Evolutionary conservation across 805 yeast genomes (phyloP).

Genomic region (Saccharomycopsis fermentans): DNA sequence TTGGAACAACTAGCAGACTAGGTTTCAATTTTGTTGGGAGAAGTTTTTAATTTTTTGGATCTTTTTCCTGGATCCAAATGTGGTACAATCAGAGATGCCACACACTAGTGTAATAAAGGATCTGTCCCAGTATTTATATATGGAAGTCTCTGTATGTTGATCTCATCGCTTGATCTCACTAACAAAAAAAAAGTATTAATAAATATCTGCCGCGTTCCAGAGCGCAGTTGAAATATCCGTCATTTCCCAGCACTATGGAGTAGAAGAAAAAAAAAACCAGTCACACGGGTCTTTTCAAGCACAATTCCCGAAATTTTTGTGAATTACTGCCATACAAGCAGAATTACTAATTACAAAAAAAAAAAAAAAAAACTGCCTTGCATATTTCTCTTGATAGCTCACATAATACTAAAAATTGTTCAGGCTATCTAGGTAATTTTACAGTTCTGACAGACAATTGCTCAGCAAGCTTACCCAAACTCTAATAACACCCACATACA

Average conservation of each 20-base stretch:
- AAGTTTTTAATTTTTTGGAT: no score
- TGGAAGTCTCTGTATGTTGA: not conserved
- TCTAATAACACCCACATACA: no score
- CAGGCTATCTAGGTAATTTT: no score
- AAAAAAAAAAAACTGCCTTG: not conserved
- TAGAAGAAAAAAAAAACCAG: not conserved
- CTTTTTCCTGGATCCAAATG: no score
- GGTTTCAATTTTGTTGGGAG: no score
- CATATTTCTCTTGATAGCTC: not conserved
- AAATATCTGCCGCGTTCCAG: conserved; percentile 1
- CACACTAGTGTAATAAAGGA: not conserved
- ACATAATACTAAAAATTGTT: no score
- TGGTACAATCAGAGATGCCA: no score
- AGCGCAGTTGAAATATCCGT: conserved; percentile 1
- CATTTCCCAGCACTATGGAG: not conserved
- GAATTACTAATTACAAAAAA: not conserved
- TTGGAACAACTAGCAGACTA: no score
- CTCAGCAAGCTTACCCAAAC: no score
- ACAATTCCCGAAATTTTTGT: not conserved
- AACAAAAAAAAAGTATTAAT: not conserved
- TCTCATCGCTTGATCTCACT: not conserved
- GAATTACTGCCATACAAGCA: not conserved
- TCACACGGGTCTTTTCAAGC: not conserved
- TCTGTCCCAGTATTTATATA: not conserved
- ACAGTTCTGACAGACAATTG: no score